Percentiles rank a stretch among this genome's conserved stretches.
These are phyloP conservation scores for Arachnomyces sp. DNA, from an alignment of 2,329 filamentous ascomycete genomes.

Conservation along the genomic window DNA sequence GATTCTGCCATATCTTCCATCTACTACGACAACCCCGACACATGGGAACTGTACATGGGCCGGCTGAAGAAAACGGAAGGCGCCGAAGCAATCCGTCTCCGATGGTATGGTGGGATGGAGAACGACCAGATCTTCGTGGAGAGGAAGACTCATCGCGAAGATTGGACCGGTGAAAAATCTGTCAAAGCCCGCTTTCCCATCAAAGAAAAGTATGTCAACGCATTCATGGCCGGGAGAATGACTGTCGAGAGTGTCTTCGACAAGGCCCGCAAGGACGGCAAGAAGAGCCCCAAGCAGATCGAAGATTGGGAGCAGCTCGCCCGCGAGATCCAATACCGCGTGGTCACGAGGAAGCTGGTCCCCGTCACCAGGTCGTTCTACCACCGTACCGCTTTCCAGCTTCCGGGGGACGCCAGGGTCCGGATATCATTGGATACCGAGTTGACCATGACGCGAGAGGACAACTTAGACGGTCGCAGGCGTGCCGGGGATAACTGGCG, in stretches of 20 bases:
- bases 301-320: slow-evolving; percentile 81
- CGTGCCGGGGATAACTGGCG: slow-evolving; percentile 87
- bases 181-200: slow-evolving; percentile 92
- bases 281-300: slow-evolving; percentile 87
- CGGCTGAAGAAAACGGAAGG: slow-evolving; percentile 96
- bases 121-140: slow-evolving; percentile 94
- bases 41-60: slow-evolving; percentile 88
- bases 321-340: slow-evolving; percentile 85
- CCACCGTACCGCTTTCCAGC: slow-evolving; percentile 94
- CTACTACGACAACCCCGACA: slow-evolving; percentile 93
- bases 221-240: slow-evolving; percentile 75
- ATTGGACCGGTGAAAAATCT: slow-evolving; percentile 98
- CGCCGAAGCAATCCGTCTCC: slow-evolving; percentile 87
- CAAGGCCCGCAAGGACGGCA: slow-evolving; percentile 89
- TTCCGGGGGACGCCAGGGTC: slow-evolving; percentile 90
- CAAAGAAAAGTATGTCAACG: slow-evolving; percentile 96
- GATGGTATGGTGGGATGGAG: slow-evolving; percentile 97
- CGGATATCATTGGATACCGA: slow-evolving; percentile 96
- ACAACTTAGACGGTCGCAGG: slow-evolving; percentile 74
- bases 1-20: slow-evolving; percentile 97
- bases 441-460: slow-evolving; percentile 87
- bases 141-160: slow-evolving; percentile 94
- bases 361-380: slow-evolving; percentile 96
- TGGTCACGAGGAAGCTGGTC: slow-evolving; percentile 74
- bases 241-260: slow-evolving; percentile 87